These are phyloP conservation scores for Capsella bursapastoris DNA, from an alignment of 345 rosid species.

Conservation along the genomic window DNA sequence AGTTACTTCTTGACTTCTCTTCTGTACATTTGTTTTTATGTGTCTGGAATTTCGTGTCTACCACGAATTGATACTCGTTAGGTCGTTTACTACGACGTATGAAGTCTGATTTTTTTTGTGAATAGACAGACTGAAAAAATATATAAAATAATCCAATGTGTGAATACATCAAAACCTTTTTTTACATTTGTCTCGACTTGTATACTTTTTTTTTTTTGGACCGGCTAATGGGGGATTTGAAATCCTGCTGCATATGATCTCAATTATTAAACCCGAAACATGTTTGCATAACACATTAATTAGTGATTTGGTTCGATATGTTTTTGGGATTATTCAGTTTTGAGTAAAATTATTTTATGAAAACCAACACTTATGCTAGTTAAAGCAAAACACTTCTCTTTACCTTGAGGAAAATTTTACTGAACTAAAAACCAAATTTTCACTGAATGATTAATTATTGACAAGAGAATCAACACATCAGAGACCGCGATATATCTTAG, in stretches of 20 bases:
- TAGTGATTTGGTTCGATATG: too few relatives aligned
- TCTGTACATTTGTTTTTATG: neutral
- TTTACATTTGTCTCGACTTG: neutral
- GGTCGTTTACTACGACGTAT: neutral
- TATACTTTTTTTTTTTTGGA: neutral
- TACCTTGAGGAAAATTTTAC: neutral
- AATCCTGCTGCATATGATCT: neutral
- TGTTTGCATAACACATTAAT: too few relatives aligned
- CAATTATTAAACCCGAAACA: too few relatives aligned
- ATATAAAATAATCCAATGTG: neutral
- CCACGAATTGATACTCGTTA: slow-evolving; percentile 15
- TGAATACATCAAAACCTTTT: neutral
- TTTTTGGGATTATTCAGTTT: neutral
- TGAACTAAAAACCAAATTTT: neutral
- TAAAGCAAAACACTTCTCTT: neutral
- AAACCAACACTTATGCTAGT: neutral
- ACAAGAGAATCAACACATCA: neutral
- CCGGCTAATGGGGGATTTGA: neutral
- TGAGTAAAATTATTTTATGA: neutral
- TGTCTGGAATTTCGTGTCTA: neutral
- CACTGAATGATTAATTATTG: neutral
- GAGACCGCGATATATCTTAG: too few relatives aligned
- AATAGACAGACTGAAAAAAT: neutral
- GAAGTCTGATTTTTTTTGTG: slow-evolving; percentile 9
- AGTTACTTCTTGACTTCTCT: slow-evolving; percentile 3